Evolutionary conservation across 2,329 filamentous ascomycete species (phyloP).

Genomic region (Cryphonectria japonica): DNA sequence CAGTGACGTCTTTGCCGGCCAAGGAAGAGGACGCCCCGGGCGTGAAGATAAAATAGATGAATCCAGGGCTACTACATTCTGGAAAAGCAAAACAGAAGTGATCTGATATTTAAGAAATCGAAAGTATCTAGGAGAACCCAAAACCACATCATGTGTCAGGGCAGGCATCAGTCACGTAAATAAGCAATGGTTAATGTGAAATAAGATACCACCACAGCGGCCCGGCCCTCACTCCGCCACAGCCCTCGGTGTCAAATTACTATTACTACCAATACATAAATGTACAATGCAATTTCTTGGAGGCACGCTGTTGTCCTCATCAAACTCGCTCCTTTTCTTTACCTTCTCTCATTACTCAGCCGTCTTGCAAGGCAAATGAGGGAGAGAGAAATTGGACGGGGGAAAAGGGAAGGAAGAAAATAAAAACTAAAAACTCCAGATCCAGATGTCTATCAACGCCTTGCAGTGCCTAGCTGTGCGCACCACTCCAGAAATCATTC

Average conservation of each 20-base stretch:
- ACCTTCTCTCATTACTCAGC: not conserved
- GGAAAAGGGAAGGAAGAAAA: not conserved
- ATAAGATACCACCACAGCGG: not conserved
- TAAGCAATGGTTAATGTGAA: no score
- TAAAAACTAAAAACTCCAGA: not conserved
- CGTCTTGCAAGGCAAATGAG: not conserved
- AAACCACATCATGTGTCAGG: not conserved
- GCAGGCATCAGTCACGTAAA: no score
- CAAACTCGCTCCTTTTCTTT: not conserved
- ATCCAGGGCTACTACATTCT: no score
- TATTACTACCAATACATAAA: conserved; percentile 12
- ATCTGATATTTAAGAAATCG: no score
- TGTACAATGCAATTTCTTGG: conserved; percentile 13
- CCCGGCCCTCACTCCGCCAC: conserved; percentile 4
- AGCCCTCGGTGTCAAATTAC: conserved; percentile 11
- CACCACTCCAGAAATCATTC: not conserved
- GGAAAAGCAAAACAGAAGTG: no score
- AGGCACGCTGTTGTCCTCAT: not conserved
- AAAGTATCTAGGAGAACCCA: no score
- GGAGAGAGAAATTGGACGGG: not conserved
- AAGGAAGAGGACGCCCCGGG: not conserved
- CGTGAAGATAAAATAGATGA: no score
- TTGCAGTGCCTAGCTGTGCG: conserved; percentile 1
- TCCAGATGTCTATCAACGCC: conserved; percentile 7
- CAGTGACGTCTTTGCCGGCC: not conserved